Evolutionary conservation across 2,329 filamentous ascomycete species (phyloP).

Genomic region (Fusarium domesticum): DNA sequence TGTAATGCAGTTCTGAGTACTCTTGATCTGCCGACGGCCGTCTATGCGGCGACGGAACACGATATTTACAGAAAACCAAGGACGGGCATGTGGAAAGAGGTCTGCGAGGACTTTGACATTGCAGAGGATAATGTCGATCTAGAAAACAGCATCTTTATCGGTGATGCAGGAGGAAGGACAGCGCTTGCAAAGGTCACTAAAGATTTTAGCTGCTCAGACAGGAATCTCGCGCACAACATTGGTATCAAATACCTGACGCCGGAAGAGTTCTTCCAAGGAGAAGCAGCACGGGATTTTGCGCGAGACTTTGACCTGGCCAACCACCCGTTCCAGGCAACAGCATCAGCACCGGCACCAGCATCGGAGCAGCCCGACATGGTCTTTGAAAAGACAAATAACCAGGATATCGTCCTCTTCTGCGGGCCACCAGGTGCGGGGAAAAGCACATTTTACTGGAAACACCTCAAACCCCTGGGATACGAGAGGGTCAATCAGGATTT

Average conservation of each 20-base stretch:
- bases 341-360: slow-evolving; percentile 18
- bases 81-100: slow-evolving; percentile 77
- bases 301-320: slow-evolving; percentile 68
- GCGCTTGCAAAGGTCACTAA: slow-evolving; percentile 42
- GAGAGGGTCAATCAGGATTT: slow-evolving; percentile 86
- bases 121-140: slow-evolving; percentile 62
- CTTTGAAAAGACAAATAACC: slow-evolving; percentile 58
- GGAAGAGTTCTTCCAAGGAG: slow-evolving; percentile 83
- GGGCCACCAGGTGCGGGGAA: slow-evolving; percentile 90
- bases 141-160: slow-evolving; percentile 75
- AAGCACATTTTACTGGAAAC: slow-evolving; percentile 81
- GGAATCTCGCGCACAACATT: slow-evolving; percentile 82
- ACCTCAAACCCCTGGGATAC: slow-evolving; percentile 76
- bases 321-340: slow-evolving; percentile 39
- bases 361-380: slow-evolving; percentile 35
- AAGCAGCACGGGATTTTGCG: slow-evolving; percentile 61
- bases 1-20: slow-evolving; percentile 65
- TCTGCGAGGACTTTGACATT: slow-evolving; percentile 58
- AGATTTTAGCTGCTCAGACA: slow-evolving; percentile 65
- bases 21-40: slow-evolving; percentile 69
- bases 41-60: slow-evolving; percentile 83
- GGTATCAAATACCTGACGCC: slow-evolving; percentile 80
- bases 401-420: slow-evolving; percentile 81
- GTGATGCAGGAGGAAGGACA: slow-evolving; percentile 71
- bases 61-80: slow-evolving; percentile 86